Conservation (phyloP, 176 grass and related monocot species). For the Ensete glaucum region DNA sequence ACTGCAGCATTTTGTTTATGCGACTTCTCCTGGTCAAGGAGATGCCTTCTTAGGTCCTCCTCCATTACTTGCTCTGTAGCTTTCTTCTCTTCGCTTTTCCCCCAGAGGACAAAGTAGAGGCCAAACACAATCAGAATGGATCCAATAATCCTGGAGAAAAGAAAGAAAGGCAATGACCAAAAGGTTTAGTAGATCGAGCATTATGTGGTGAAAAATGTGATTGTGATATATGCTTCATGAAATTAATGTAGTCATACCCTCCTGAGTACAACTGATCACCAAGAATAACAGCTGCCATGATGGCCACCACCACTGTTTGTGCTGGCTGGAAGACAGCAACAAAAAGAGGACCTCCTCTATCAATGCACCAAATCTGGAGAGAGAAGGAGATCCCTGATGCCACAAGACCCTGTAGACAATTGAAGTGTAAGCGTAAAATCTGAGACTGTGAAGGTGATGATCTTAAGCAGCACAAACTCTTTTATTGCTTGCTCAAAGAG, state of each 20-base stretch:
- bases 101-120: slow-evolving; percentile 88
- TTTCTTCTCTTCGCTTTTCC: slow-evolving; percentile 78
- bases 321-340: slow-evolving; percentile 87
- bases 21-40: slow-evolving; percentile 38
- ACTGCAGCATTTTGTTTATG: slow-evolving; percentile 28
- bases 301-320: slow-evolving; percentile 80
- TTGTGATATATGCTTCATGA: background rate
- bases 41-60: slow-evolving; percentile 32
- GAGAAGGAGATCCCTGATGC: slow-evolving; percentile 61
- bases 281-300: slow-evolving; percentile 76
- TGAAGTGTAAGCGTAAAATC: background rate
- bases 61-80: slow-evolving; percentile 17
- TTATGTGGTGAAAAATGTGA: too few species aligned
- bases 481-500: background rate
- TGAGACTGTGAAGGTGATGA: too few species aligned
- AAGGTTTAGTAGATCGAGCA: background rate
- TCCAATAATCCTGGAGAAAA: slow-evolving; percentile 56
- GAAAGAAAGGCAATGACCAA: background rate
- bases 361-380: slow-evolving; percentile 97
- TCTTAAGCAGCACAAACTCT: too few species aligned
- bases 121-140: slow-evolving; percentile 61
- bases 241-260: slow-evolving; percentile 36
- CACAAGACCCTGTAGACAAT: slow-evolving; percentile 44
- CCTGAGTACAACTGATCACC: slow-evolving; percentile 77
- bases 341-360: slow-evolving; percentile 82